phyloP scores from a whole-genome alignment of 2,329 filamentous ascomycete genomes.

The Myotisia sp. region DNA sequence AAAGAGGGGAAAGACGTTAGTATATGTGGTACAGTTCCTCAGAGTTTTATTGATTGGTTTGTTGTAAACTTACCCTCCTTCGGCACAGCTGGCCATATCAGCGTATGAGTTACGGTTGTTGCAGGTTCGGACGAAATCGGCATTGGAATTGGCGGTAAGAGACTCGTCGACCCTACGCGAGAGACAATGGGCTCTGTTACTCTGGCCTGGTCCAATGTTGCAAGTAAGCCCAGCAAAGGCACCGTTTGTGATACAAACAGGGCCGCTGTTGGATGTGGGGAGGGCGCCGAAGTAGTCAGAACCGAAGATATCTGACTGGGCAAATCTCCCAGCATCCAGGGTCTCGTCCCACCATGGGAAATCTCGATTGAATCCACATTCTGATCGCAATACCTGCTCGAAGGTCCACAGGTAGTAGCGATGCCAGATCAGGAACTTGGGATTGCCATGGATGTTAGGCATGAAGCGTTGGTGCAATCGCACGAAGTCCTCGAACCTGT shows the following conservation, averaged over 20 bases:
- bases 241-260: constrained; percentile 4
- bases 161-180: too few relatives aligned
- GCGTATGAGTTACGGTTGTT: too few relatives aligned
- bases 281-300: constrained; percentile 4
- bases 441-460: too few relatives aligned
- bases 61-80: too few relatives aligned
- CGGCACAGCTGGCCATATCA: too few relatives aligned
- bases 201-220: constrained; percentile 4
- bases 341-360: constrained; percentile 7
- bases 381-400: constrained; percentile 3
- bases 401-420: constrained; percentile 1
- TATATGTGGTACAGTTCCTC: too few relatives aligned
- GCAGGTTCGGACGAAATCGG: too few relatives aligned
- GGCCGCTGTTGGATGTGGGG: background rate
- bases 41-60: too few relatives aligned
- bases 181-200: constrained; percentile 1
- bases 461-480: constrained; percentile 4
- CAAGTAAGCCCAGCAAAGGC: constrained; percentile 4
- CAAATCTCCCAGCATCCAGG: constrained; percentile 6
- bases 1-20: too few relatives aligned
- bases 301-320: constrained; percentile 5
- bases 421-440: constrained; percentile 5
- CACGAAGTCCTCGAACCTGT: constrained; percentile 5
- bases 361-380: too few relatives aligned
- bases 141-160: too few relatives aligned